Evolutionary conservation across 345 rosid species (phyloP).

Genomic region (Nephelium lappaceum): DNA sequence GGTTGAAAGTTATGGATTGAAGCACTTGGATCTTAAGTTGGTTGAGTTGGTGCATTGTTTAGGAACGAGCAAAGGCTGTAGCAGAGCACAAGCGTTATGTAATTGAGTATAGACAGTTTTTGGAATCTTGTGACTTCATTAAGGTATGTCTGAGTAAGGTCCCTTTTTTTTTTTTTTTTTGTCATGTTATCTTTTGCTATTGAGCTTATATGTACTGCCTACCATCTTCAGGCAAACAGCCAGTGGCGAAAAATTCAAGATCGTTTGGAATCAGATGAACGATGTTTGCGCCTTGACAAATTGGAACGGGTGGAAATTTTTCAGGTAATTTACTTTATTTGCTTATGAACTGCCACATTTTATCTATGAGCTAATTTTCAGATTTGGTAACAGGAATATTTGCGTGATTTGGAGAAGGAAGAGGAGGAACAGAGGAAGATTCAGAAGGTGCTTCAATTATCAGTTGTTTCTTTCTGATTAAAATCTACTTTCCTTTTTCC

Average conservation of each 20-base stretch:
- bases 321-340: slow-evolving; percentile 56
- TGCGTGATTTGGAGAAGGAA: slow-evolving; percentile 81
- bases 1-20: slow-evolving; percentile 1
- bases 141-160: slow-evolving; percentile 51
- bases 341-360: background rate
- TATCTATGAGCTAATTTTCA: slow-evolving; percentile 29
- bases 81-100: slow-evolving; percentile 81
- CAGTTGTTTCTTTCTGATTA: slow-evolving; percentile 3
- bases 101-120: slow-evolving; percentile 68
- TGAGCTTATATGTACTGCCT: slow-evolving; percentile 21
- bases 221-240: slow-evolving; percentile 62
- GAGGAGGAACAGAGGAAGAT: slow-evolving; percentile 92
- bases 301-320: slow-evolving; percentile 85
- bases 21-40: slow-evolving; percentile 11
- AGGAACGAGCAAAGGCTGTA: slow-evolving; percentile 74
- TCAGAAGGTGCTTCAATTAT: slow-evolving; percentile 62
- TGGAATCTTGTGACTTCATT: slow-evolving; percentile 91
- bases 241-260: slow-evolving; percentile 99
- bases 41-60: slow-evolving; percentile 28
- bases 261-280: slow-evolving; percentile 86
- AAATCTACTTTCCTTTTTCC: slow-evolving; percentile 11
- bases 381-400: slow-evolving; percentile 65
- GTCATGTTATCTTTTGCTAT: slow-evolving; percentile 13
- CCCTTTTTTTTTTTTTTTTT: slow-evolving; percentile 11
- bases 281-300: slow-evolving; percentile 89